Percentiles rank a stretch among this genome's conserved stretches.
Evolutionary conservation across 345 rosid species (phyloP).

Genomic region (Punica granatum): DNA sequence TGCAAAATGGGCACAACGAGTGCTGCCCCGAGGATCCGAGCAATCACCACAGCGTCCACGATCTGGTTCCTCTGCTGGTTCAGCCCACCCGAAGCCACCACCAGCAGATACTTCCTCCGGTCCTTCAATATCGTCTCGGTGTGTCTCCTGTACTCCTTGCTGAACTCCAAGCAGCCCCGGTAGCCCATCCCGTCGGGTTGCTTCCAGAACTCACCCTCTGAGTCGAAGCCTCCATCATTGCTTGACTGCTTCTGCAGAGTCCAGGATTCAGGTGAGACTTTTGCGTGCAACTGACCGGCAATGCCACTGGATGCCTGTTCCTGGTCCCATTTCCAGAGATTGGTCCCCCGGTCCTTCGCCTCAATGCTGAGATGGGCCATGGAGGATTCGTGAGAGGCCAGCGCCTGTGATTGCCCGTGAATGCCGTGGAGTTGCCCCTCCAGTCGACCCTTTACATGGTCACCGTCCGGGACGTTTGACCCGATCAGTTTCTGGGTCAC

Average conservation of each 20-base stretch:
- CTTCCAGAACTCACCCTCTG: conserved; percentile 64
- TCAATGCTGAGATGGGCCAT: too few relatives aligned
- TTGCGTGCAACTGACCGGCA: conserved; percentile 4
- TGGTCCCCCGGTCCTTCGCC: not conserved
- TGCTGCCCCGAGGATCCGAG: conserved; percentile 93
- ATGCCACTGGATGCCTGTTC: not conserved
- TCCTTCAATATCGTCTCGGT: conserved; percentile 30
- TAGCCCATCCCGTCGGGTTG: conserved; percentile 93
- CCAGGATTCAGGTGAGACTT: not conserved
- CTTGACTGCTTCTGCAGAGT: not conserved
- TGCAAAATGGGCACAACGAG: conserved; percentile 91
- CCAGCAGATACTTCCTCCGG: conserved; percentile 65
- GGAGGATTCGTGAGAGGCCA: not conserved
- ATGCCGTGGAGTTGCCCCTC: not conserved
- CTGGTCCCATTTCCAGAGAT: not conserved
- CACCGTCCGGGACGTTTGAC: not conserved
- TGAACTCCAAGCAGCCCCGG: conserved; percentile 64
- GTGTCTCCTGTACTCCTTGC: conserved; percentile 38
- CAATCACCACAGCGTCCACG: conserved; percentile 95
- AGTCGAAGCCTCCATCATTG: not conserved
- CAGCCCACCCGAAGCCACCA: conserved; percentile 90
- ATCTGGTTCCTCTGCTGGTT: conserved; percentile 99
- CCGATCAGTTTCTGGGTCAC: not conserved
- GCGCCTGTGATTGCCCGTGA: not conserved
- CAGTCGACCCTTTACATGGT: not conserved